Conservation (phyloP, 768 basidiomycete genomes). For the Mycena sanguinolenta region DNA sequence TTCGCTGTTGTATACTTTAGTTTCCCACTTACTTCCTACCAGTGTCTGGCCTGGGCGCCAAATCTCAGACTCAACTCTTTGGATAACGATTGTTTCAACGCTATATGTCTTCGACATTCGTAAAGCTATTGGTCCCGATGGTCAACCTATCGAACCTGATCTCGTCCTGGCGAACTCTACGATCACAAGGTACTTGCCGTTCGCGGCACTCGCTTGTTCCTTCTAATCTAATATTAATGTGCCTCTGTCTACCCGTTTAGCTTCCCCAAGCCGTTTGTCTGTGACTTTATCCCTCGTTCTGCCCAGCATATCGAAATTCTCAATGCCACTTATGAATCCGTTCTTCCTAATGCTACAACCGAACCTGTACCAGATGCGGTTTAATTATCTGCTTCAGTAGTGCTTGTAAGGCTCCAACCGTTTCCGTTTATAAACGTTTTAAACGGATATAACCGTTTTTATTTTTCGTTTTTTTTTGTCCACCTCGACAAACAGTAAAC, state of each 20-base stretch:
- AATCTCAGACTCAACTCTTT: constrained; percentile 13
- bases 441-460: too few species aligned
- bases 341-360: constrained; percentile 12
- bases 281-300: constrained; percentile 15
- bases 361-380: constrained; percentile 3
- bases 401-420: too few species aligned
- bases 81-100: constrained; percentile 10
- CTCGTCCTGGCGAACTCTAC: constrained; percentile 15
- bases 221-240: too few species aligned
- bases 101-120: constrained; percentile 16
- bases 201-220: constrained; percentile 6
- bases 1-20: constrained; percentile 10
- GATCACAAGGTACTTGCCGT: constrained; percentile 4
- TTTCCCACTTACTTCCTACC: constrained; percentile 2
- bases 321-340: constrained; percentile 15
- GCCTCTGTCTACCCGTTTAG: constrained; percentile 9
- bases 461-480: too few species aligned
- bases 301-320: constrained; percentile 11
- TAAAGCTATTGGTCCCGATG: constrained; percentile 17
- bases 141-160: constrained; percentile 16
- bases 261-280: constrained; percentile 15
- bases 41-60: constrained; percentile 15
- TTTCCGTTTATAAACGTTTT: too few species aligned
- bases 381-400: constrained; percentile 10
- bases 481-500: too few species aligned